These are phyloP conservation scores for Pichia inconspicua DNA, from an alignment of 1,139 yeast species.

Conservation along the genomic window DNA sequence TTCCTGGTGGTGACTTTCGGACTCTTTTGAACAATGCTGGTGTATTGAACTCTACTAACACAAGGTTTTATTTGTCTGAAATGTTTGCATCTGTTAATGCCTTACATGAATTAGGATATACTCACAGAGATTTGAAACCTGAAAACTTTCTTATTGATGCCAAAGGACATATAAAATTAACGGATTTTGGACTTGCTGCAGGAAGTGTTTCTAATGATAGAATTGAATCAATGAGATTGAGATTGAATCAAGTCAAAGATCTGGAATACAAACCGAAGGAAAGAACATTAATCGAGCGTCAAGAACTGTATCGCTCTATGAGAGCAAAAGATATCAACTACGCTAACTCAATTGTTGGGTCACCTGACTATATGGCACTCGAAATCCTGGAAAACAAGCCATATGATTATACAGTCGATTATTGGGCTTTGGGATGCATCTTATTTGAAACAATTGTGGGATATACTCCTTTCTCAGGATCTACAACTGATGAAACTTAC, in stretches of 20 bases:
- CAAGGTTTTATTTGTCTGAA: conserved; percentile 89
- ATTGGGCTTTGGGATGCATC: conserved; percentile 98
- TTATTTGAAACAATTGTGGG: conserved; percentile 88
- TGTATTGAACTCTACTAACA: conserved; percentile 86
- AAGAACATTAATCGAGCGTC: conserved; percentile 78
- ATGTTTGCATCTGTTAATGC: conserved; percentile 95
- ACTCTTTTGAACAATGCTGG: conserved; percentile 91
- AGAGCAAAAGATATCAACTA: conserved; percentile 61
- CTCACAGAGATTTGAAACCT: conserved; percentile 95
- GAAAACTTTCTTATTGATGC: conserved; percentile 93
- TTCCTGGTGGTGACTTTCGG: conserved; percentile 98
- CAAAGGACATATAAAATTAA: conserved; percentile 90
- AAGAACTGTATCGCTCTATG: conserved; percentile 69
- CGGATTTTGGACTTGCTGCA: conserved; percentile 96
- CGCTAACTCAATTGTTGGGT: conserved; percentile 94
- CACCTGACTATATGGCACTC: conserved; percentile 98
- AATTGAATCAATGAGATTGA: conserved; percentile 85
- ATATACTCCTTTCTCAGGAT: conserved; percentile 94
- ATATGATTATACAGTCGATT: conserved; percentile 93
- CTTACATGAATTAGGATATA: conserved; percentile 88
- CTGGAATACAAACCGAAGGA: conserved; percentile 66
- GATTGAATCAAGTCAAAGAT: conserved; percentile 73
- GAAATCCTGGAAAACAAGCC: conserved; percentile 92
- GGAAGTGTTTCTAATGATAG: conserved; percentile 92
- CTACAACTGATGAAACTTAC: conserved; percentile 90